Conservation (phyloP, 73 alveolate genomes). For the Stentor roeselii region DNA sequence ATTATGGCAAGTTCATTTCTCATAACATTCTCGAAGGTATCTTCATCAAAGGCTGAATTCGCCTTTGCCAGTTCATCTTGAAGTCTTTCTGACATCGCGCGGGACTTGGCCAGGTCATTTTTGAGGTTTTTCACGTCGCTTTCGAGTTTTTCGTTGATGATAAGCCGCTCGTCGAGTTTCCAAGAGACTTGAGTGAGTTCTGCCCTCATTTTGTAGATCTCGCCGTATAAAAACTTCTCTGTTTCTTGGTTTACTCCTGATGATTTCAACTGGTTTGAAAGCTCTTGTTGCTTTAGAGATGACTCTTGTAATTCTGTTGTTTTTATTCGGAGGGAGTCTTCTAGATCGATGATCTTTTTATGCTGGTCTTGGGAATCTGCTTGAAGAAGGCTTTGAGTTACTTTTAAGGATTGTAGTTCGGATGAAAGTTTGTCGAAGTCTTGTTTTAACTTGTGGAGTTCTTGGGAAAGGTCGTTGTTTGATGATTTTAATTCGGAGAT, state of each 20-base stretch:
- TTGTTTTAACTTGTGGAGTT: no score
- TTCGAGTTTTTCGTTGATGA: neutral
- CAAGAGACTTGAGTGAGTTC: neutral
- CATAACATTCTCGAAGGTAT: neutral
- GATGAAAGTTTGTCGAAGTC: no score
- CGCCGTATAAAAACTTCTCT: neutral
- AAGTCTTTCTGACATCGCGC: neutral
- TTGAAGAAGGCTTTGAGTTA: no score
- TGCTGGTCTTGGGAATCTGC: no score
- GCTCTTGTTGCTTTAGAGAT: no score
- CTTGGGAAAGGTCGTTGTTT: no score
- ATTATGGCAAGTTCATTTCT: neutral
- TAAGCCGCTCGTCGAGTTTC: neutral
- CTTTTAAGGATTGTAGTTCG: no score
- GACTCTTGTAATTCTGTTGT: no score
- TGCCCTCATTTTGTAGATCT: neutral
- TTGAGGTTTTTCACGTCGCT: neutral
- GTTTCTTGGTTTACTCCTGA: neutral
- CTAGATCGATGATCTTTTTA: no score
- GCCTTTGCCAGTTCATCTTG: neutral
- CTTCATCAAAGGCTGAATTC: neutral
- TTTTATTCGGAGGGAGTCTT: no score
- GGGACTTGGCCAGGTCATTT: neutral
- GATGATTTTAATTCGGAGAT: no score
- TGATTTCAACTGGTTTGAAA: neutral